Percentiles rank a stretch among this genome's conserved stretches.
Conservation (phyloP, 1,139 yeast species). For the Suhomyces panamericanus region DNA sequence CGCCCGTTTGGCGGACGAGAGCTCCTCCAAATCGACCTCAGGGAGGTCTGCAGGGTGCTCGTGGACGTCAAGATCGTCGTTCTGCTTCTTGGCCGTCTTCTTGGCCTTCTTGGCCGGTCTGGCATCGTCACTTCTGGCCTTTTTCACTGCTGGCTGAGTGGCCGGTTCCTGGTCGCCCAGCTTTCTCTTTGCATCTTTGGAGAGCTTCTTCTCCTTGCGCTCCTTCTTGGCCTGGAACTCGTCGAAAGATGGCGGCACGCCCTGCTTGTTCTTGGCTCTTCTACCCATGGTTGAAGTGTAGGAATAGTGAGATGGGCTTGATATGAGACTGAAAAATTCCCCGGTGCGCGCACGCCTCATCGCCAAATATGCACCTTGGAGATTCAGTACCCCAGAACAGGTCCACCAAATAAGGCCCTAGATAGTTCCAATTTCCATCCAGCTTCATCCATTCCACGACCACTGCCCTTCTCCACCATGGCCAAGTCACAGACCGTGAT, state of each 20-base stretch:
- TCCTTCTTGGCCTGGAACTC: constrained; percentile 68
- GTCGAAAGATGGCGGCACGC: constrained; percentile 82
- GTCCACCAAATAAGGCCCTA: neutral
- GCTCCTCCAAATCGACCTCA: constrained; percentile 64
- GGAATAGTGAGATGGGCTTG: neutral
- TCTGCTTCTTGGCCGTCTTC: constrained; percentile 18
- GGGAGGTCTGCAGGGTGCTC: constrained; percentile 42
- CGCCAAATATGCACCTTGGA: neutral
- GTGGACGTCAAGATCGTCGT: constrained; percentile 36
- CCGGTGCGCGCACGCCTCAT: constrained; percentile 11
- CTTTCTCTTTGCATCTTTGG: constrained; percentile 28
- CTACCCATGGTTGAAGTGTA: constrained; percentile 65
- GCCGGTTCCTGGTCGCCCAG: constrained; percentile 16
- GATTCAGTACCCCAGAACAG: neutral
- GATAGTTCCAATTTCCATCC: neutral
- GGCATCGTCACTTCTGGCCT: constrained; percentile 26
- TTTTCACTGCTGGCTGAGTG: constrained; percentile 21
- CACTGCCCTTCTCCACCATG: neutral
- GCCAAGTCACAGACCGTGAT: constrained; percentile 30
- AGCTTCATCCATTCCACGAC: neutral
- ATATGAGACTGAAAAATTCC: constrained; percentile 12
- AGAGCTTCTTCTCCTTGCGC: constrained; percentile 49
- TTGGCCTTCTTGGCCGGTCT: constrained; percentile 12
- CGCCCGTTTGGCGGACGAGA: constrained; percentile 66
- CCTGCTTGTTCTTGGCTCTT: constrained; percentile 88